Base-by-base conservation (phyloP, 1,139 yeast genomes). In the Suhomyces anneliseae region DNA sequence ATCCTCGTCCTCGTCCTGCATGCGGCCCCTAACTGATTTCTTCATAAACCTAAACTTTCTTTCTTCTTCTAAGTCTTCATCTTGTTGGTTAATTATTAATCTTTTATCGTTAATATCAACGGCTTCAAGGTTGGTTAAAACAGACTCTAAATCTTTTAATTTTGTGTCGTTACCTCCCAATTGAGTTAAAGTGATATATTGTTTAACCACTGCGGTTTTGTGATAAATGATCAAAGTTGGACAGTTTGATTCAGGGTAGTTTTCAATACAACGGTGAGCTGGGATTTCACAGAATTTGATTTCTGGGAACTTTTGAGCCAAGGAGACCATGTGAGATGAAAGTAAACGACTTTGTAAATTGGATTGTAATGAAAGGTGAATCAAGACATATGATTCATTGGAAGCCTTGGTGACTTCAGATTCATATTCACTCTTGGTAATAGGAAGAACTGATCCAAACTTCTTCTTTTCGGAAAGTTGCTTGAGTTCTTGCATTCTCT, bases 251-350 rank as follows among this genome's bases (percentile, higher is more conserved):
- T 89, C 92, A 0, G 98, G 97, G 64, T 92, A 93, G 61, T 85
- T 83, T 59, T 92, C 98, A 53, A 92, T 87, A 49, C 97, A 95
- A 65, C 97, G 82, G 52, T 82, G 78, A 19, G 89, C 97, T 11
- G 89, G 87, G 43, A 93, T 93, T 56, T 93, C 97, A 39, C 92
- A 93, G 61, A 93, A 86, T 67, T 93, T 93, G 58, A 93, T 69
- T 58, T 93, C 97, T n/a, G 83, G 81, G 57, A 77, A 87, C 55
- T 79, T 83, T 1, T 60, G 52, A 0, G 95, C 88, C 38, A 82
- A 59, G 32, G 68, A 64, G 8, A 64, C 64, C 51, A 87, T 74
- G 29, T 87, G 61, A 1, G 82, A 77, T 0, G 83, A 69, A 42
- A 90, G 70, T 11, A 92, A 69, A 52, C 95, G 76, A 44, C 93